Base-by-base conservation (phyloP, 441 rosid species). In the Gossypium schwendimanii region DNA sequence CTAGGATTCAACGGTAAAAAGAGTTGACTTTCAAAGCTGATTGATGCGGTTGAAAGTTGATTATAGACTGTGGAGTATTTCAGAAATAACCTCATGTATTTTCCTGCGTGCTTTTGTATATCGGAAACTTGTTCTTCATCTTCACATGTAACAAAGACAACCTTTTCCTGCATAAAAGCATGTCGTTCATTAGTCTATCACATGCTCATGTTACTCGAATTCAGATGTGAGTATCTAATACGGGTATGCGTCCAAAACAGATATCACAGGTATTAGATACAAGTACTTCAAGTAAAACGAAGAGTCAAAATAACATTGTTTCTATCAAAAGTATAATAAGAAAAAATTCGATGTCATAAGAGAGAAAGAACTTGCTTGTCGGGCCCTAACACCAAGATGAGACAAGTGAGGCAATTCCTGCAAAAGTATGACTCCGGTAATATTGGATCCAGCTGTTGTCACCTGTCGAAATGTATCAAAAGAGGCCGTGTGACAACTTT, bases 381-480 rank as follows among this genome's bases (percentile, higher is more conserved):
- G 89, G 6, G 99, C 97, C 81, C 99, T 87, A 71, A 95, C 98
- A 73, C 99, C 97, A 75, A 95, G 99, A 85, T 92, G 99, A 64
- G 99, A 95, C 70, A 95, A 84, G 83, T 92, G 99, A 82, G 99
- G 97, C 67, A 95, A 71, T 86, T 95, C 99, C 59, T 95, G 99
- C 74, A 88, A 86, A 68, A 95, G 97, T 78, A 95, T 74, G 70
- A 95, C 88, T 76, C 98, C 99, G 2, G 78, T 74, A 73, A 95
- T 86, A 85, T 85, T 87, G 61, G 80, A 79, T 62, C 92, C 93
- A 44, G 91, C 89, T 77, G 92, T 87, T 63, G 94, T 83, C 55
- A 95, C 96, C 99, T 91, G 89, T 78, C 77, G 73, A 36, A 52
- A 65, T 64, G 69, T 59, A 26, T 24, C 57, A 79, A 62, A 31